Evolutionary conservation across 306 rosid genomes (phyloP), one percentile per base, ranked within the genome.

Genomic region (Alnus rubra): DNA sequence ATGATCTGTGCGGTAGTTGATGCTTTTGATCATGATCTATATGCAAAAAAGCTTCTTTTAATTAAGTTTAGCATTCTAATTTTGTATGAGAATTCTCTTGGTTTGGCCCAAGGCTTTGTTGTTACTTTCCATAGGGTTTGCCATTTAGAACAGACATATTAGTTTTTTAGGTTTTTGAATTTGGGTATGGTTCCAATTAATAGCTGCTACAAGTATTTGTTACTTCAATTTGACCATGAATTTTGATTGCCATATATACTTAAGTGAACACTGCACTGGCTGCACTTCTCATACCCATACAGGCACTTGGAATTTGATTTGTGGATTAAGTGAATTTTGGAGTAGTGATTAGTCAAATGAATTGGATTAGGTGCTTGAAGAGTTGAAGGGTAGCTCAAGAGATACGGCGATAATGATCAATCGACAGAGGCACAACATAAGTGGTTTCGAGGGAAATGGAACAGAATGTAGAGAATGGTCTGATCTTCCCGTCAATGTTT

Each of bases 401-500:
- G 70, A 64, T 35, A 35, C 45, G 9, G n/a, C 48, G 14, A 64
- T 35, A 39, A 15, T 64, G 23, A 18, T 0, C 23, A 7, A 35
- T 37, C 9, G 23, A 64, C 45, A 6, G 47, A 64, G 44, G 70
- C 28, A 64, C 47, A 31, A 35, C 19, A 31, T 23, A 11, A 28
- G 5, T 10, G 37, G 37, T 65, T 14, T 39, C 6, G 49, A 16
- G 30, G 72, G 30, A 39, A 67, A 15, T 18, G 28, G 72, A 42
- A n/a, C 2, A 16, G 72, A 39, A 9, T 16, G 12, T n/a, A 39
- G 50, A 28, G 5, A 49, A 4, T 80, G 79, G 83, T 45, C 75
- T 67, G 74, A 74, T 52, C 75, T 67, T 80, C 75, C 68, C 4
- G 1, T 15, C 30, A 69, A 74, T 28, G 15, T 55, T 42, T 23